Evolutionary conservation across 2,329 filamentous ascomycete genomes (phyloP), one percentile per base, ranked within the genome.

Genomic region (Fonsecaea pugnacius): DNA sequence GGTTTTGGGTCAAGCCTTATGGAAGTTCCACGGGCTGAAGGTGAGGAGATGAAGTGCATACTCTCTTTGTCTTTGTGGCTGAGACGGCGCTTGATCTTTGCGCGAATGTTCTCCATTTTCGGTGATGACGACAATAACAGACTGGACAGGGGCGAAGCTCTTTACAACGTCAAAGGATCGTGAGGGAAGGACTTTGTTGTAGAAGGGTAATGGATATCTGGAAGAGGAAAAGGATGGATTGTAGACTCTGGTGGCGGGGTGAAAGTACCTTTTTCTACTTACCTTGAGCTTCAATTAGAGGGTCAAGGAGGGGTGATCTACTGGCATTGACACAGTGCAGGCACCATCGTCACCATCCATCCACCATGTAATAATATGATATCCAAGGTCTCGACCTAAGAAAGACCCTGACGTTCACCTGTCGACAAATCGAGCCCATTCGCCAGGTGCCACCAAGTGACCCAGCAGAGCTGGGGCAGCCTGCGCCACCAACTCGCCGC

Each of bases 61-160:
- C 69, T 32, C 18, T 69, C 62, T 14, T 63, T 57, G 50, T 71
- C 68, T 57, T 71, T 71, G 63, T 71, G 69, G 57, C 68, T 70
- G 63, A 71, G 56, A 33, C 68, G 63, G 33, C 69, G 65, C 67
- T 71, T 71, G 48, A 71, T 30, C 59, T 69, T 70, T 52, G 57
- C 66, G 62, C 69, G 54, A 55, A 71, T 67, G 63, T 54, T 69
- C 4, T 67, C 60, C 58, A 71, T 67, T 4, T 27, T 64, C 36
- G 38, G 24, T 7, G 50, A 43, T 27, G 27, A 16, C 18, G 10
- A 43, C 6, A 12, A 16, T 7, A 24, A 35, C n/a, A 30, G 14
- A 30, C 9, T 50, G 18, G n/a, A 14, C 32, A 3, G 9, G 30
- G 12, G 16, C 33, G 32, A 27, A 33, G 18, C 14, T 33, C 27